These are phyloP conservation scores for Oxyria digyna DNA, from an alignment of 148 eudicot genomes.

Conservation along the genomic window DNA sequence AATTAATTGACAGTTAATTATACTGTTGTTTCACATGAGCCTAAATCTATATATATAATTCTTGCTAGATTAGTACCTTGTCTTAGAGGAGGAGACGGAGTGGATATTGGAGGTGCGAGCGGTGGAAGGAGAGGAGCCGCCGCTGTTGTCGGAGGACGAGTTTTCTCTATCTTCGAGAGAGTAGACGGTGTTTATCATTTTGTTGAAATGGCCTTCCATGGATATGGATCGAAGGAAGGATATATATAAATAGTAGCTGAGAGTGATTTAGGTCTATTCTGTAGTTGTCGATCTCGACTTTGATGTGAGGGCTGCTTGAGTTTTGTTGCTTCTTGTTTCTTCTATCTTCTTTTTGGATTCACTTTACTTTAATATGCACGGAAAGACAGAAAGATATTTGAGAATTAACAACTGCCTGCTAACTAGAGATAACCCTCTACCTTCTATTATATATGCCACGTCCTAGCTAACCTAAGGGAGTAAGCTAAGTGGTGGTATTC, in stretches of 20 bases:
- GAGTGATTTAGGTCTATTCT: too few relatives aligned
- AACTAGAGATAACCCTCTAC: neutral
- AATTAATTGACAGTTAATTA: neutral
- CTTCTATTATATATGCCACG: neutral
- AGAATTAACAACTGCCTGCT: neutral
- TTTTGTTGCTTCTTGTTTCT: neutral
- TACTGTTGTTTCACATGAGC: neutral
- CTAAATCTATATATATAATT: neutral
- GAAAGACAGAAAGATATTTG: neutral
- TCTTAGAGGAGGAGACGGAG: neutral
- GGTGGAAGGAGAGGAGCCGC: constrained; percentile 1
- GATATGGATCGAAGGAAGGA: too few relatives aligned
- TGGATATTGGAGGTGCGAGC: neutral
- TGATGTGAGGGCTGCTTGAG: neutral
- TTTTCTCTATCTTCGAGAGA: neutral
- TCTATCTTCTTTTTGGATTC: neutral
- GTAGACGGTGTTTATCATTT: neutral
- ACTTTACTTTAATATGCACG: neutral
- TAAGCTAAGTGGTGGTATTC: too few relatives aligned
- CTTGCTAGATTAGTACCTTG: neutral
- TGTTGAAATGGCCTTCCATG: constrained; percentile 1
- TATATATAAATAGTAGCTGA: too few relatives aligned
- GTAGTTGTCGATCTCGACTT: neutral
- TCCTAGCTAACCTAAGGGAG: too few relatives aligned
- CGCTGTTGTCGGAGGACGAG: constrained; percentile 7